Evolutionary conservation across 2,329 filamentous ascomycete genomes (phyloP), one percentile per base, ranked within the genome.

Genomic region (Aspergillus chevalieri): DNA sequence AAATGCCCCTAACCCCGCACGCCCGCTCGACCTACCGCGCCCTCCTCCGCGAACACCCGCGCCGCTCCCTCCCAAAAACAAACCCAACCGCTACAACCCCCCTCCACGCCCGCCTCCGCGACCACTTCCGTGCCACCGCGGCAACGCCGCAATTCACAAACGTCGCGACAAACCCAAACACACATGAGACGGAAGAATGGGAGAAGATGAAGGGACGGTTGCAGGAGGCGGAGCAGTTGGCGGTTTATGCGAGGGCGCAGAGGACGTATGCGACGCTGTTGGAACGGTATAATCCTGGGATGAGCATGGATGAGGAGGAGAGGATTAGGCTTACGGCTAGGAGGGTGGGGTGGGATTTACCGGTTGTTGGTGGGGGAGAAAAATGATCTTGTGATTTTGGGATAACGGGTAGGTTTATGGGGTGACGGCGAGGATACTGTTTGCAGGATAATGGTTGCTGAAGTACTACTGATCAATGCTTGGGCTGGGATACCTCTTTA

Each of bases 201-300:
- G 54, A 52, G 14, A 56, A 60, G n/a, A 52, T 60, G 19, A 57
- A 58, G 7, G 43, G 54, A 3, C 62, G 66, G 21, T 43, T 72
- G 12, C 66, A 77, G 46, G 74, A 88, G 57, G 85, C 83, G n/a
- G 82, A 89, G 55, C 89, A 97, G 69, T 83, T 89, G 57, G 71
- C 90, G 22, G 79, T 83, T 50, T 97, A 95, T 66, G 78, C 93
- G 17, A 82, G 82, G 59, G 85, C 91, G n/a, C 93, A 98, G 75
- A 78, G 91, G 47, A 81, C 82, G 65, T 96, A 97, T 68, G 80
- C 82, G 22, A 85, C 82, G 14, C 74, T 97, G 41, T 69, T 97
- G 34, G 91, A 96, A 72, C 80, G 91, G 60, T 97, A 98, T 72
- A 97, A 97, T 69, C 90, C 90, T 0, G 90, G 91, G 15, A 89